Conservation (phyloP, 2,329 filamentous ascomycete species). For the Colletotrichum sp. region DNA sequence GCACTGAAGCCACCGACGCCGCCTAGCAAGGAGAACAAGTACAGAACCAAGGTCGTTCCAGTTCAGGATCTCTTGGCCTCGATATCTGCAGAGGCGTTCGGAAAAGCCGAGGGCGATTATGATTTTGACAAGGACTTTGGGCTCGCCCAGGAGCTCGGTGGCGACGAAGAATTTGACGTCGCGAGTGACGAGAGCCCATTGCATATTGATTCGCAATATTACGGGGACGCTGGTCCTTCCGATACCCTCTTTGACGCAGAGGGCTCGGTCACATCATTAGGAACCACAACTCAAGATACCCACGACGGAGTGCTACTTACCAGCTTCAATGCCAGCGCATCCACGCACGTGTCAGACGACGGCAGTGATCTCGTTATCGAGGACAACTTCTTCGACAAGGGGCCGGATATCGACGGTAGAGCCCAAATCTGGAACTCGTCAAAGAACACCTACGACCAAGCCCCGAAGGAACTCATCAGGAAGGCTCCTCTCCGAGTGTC, state of each 20-base stretch:
- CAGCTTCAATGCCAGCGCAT: conserved; percentile 36
- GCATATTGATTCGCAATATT: conserved; percentile 51
- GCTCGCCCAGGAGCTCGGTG: conserved; percentile 54
- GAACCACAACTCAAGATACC: conserved; percentile 46
- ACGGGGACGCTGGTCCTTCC: conserved; percentile 45
- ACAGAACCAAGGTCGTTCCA: conserved; percentile 84
- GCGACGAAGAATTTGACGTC: conserved; percentile 36
- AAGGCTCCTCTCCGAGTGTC: conserved; percentile 77
- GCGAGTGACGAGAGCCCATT: conserved; percentile 39
- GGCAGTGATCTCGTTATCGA: conserved; percentile 72
- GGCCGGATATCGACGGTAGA: conserved; percentile 65
- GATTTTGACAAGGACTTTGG: conserved; percentile 69
- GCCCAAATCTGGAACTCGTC: conserved; percentile 83
- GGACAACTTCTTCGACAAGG: conserved; percentile 77
- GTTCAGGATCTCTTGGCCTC: conserved; percentile 89
- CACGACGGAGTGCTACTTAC: conserved; percentile 52
- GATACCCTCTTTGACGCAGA: conserved; percentile 55
- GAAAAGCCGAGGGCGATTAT: conserved; percentile 64
- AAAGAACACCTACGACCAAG: conserved; percentile 75
- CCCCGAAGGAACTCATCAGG: conserved; percentile 64
- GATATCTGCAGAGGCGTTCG: conserved; percentile 86
- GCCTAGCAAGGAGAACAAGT: conserved; percentile 83
- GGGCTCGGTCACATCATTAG: conserved; percentile 41
- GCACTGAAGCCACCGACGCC: conserved; percentile 84
- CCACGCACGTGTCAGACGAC: conserved; percentile 52